A percentile compares a stretch with the other conserved stretches of the same genome.
Conservation (phyloP, 2,329 filamentous ascomycete species). For the Fusarium proliferatum region DNA sequence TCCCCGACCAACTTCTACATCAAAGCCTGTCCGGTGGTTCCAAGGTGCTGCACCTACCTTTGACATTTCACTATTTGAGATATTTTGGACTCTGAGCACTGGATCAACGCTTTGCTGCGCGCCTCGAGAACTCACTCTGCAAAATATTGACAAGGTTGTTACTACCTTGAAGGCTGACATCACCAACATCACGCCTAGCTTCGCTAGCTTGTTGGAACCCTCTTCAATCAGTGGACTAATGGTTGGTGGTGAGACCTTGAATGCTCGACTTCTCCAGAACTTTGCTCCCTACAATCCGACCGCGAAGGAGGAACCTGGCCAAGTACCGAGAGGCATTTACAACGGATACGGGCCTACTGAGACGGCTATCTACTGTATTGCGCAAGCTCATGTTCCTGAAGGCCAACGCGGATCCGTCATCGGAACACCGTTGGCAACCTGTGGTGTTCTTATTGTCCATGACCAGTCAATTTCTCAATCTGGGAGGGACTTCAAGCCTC, state of each 20-base stretch:
- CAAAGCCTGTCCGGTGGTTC: slow-evolving; percentile 14
- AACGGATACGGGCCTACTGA: slow-evolving; percentile 24
- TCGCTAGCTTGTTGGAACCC: slow-evolving; percentile 16
- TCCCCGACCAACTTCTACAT: background rate
- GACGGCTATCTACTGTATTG: slow-evolving; percentile 22
- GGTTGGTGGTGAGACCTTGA: slow-evolving; percentile 30
- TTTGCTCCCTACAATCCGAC: background rate
- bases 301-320: rapidly evolving
- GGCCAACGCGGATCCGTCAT: slow-evolving; percentile 14
- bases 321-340: slow-evolving; percentile 2
- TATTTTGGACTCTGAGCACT: slow-evolving; percentile 15
- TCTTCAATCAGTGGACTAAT: background rate
- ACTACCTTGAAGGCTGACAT: slow-evolving; percentile 5
- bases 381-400: slow-evolving; percentile 1
- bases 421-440: background rate
- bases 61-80: slow-evolving; percentile 26
- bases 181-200: slow-evolving; percentile 22
- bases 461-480: background rate
- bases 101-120: slow-evolving; percentile 26
- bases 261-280: slow-evolving; percentile 2
- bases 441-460: background rate
- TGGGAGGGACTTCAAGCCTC: background rate
- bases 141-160: slow-evolving; percentile 20
- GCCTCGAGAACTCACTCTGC: background rate
- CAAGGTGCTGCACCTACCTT: slow-evolving; percentile 22